phyloP scores from a whole-genome alignment of 2,329 filamentous ascomycete genomes.

The Botrytis byssoidea region DNA sequence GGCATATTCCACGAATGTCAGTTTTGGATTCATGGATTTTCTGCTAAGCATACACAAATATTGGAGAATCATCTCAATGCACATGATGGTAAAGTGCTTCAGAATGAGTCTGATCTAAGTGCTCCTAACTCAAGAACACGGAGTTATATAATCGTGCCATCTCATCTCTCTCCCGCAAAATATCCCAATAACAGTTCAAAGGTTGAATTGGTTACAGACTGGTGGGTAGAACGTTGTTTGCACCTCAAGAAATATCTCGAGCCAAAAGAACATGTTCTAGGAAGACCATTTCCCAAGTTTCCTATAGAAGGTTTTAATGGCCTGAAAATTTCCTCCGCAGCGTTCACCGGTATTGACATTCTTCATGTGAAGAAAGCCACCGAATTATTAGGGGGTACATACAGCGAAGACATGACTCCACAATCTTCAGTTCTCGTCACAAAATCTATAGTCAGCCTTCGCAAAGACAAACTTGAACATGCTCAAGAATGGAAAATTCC shows the following conservation, averaged over 20 bases:
- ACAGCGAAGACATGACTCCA: slow-evolving; percentile 72
- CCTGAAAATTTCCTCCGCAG: slow-evolving; percentile 76
- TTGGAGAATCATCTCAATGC: slow-evolving; percentile 40
- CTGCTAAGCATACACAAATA: slow-evolving; percentile 41
- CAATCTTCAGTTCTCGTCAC: slow-evolving; percentile 73
- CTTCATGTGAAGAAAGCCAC: slow-evolving; percentile 79
- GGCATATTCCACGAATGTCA: slow-evolving; percentile 46
- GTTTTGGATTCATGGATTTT: slow-evolving; percentile 46
- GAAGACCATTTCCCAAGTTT: slow-evolving; percentile 71
- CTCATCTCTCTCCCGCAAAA: slow-evolving; percentile 40
- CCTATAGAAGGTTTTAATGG: slow-evolving; percentile 66
- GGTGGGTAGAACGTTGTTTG: slow-evolving; percentile 89
- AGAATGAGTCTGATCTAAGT: slow-evolving; percentile 28
- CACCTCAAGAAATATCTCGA: slow-evolving; percentile 70
- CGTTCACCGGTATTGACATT: slow-evolving; percentile 80
- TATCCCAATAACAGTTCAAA: slow-evolving; percentile 39
- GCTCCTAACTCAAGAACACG: slow-evolving; percentile 21
- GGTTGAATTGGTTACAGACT: slow-evolving; percentile 70
- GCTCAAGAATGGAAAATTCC: slow-evolving; percentile 74
- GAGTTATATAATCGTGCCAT: slow-evolving; percentile 46
- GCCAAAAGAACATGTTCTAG: slow-evolving; percentile 69
- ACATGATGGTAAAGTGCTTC: slow-evolving; percentile 39
- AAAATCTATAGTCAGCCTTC: slow-evolving; percentile 49
- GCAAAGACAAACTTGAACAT: slow-evolving; percentile 74
- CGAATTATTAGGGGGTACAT: slow-evolving; percentile 73